These are phyloP conservation scores for Leptographium procerum DNA, from an alignment of 2,329 filamentous ascomycete genomes.

Conservation along the genomic window DNA sequence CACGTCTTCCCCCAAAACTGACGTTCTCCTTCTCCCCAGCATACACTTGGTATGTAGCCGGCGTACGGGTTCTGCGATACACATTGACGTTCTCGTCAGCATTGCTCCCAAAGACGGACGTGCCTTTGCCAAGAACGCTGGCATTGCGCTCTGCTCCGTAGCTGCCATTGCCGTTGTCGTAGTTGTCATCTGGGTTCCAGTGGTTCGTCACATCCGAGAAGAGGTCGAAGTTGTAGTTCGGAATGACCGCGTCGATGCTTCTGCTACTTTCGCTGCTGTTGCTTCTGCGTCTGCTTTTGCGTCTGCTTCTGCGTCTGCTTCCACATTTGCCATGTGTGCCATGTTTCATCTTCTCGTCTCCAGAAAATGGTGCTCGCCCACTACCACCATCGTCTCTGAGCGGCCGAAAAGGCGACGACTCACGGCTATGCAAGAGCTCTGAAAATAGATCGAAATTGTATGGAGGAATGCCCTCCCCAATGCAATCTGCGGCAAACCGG, in stretches of 20 bases:
- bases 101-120: not conserved
- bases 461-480: not conserved
- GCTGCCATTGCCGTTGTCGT: not conserved
- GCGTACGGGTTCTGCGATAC: not conserved
- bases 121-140: not conserved
- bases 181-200: not conserved
- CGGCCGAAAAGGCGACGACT: not conserved
- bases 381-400: not conserved
- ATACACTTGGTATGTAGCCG: not conserved
- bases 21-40: not conserved
- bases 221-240: constrained; percentile 9
- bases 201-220: constrained; percentile 5
- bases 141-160: not conserved
- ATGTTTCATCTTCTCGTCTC: not conserved
- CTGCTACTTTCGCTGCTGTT: not conserved
- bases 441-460: constrained; percentile 10
- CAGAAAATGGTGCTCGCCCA: not conserved
- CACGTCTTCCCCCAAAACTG: not conserved
- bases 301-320: not conserved
- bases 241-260: not conserved
- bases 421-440: not conserved
- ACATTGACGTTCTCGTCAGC: not conserved
- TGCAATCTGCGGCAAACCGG: not conserved
- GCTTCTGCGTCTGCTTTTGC: not conserved
- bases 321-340: not conserved